These are phyloP conservation scores for Prunus kanzakura DNA, from an alignment of 306 rosid species.

Conservation along the genomic window DNA sequence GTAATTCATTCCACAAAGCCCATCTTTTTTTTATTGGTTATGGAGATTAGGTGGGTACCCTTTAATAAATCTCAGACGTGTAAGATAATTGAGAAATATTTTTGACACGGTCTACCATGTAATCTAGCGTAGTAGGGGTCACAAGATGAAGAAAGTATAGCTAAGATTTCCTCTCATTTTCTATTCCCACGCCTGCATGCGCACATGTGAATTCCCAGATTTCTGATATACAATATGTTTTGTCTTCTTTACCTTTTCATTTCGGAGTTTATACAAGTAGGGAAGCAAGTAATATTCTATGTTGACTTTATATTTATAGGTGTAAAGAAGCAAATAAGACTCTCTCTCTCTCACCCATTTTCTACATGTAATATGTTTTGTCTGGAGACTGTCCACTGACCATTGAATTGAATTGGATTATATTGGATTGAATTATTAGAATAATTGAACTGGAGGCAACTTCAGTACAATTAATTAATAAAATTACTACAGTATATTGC, in stretches of 20 bases:
- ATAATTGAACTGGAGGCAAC: no score
- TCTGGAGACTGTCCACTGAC: neutral
- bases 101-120: constrained; percentile 21
- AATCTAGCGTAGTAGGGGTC: constrained; percentile 22
- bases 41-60: constrained; percentile 15
- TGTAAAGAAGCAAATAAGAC: neutral
- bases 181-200: constrained; percentile 45
- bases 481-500: neutral
- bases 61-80: neutral
- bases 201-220: constrained; percentile 49
- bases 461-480: no score
- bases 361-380: neutral
- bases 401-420: neutral
- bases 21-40: neutral
- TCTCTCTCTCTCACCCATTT: neutral
- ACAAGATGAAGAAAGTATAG: constrained; percentile 48
- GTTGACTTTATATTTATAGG: constrained; percentile 29
- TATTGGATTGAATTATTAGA: neutral
- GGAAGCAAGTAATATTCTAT: constrained; percentile 33
- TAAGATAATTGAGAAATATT: constrained; percentile 17
- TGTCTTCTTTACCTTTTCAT: constrained; percentile 37
- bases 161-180: constrained; percentile 30
- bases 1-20: constrained; percentile 36
- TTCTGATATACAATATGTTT: constrained; percentile 28
- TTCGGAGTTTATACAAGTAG: constrained; percentile 1